These are phyloP conservation scores for Agaricus bisporus DNA, from an alignment of 768 basidiomycete species.

Conservation along the genomic window DNA sequence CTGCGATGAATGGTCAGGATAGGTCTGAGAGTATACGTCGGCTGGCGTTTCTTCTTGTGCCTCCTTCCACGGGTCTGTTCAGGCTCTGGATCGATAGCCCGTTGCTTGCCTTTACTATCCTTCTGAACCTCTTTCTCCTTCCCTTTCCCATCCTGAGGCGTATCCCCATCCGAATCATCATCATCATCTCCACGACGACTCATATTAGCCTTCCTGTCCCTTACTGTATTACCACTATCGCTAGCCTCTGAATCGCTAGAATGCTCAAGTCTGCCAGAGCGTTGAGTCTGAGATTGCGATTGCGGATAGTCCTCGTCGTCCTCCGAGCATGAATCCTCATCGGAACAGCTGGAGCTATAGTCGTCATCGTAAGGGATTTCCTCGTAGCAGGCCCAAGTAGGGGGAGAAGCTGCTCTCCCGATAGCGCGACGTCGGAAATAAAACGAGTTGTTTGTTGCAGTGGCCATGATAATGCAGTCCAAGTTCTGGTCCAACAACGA, in stretches of 20 bases:
- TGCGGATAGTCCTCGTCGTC: constrained; percentile 60
- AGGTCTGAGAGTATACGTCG: constrained; percentile 62
- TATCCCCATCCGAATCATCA: constrained; percentile 45
- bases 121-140: constrained; percentile 35
- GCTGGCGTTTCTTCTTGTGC: constrained; percentile 46
- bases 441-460: constrained; percentile 32
- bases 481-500: constrained; percentile 7
- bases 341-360: constrained; percentile 52
- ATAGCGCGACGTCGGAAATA: constrained; percentile 68
- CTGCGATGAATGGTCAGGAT: constrained; percentile 84
- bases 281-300: neutral
- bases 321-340: constrained; percentile 55
- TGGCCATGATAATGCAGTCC: constrained; percentile 24
- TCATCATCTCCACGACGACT: constrained; percentile 25
- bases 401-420: constrained; percentile 76
- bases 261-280: neutral
- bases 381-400: constrained; percentile 88
- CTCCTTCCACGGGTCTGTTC: constrained; percentile 28
- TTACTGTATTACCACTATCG: constrained; percentile 3
- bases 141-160: constrained; percentile 42
- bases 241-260: constrained; percentile 14
- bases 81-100: constrained; percentile 62
- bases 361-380: constrained; percentile 73
- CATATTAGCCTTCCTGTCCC: neutral
- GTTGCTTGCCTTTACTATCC: constrained; percentile 77